Evolutionary conservation across 2,329 filamentous ascomycete species (phyloP).

Genomic region (Ophiostoma quercus): DNA sequence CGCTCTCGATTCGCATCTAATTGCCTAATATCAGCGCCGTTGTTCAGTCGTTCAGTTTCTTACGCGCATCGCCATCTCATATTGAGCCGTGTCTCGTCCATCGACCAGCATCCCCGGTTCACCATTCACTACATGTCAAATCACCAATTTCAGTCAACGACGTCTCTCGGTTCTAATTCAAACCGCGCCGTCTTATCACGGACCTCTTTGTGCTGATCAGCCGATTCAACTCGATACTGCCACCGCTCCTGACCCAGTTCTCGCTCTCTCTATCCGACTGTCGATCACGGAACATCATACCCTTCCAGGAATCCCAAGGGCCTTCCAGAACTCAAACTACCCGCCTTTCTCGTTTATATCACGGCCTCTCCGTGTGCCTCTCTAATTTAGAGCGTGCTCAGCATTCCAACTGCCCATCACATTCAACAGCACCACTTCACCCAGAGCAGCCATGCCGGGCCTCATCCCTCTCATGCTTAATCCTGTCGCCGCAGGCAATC

Average conservation of each 20-base stretch:
- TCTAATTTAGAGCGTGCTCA: background rate
- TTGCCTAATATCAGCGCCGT: background rate
- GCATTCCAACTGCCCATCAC: background rate
- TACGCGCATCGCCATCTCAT: background rate
- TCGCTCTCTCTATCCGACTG: background rate
- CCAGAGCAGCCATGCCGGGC: constrained; percentile 25
- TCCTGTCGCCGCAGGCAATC: constrained; percentile 22
- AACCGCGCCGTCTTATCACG: background rate
- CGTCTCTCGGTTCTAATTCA: background rate
- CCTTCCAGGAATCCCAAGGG: background rate
- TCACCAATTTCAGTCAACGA: background rate
- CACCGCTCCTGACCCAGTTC: background rate
- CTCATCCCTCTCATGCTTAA: constrained; percentile 29
- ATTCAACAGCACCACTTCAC: background rate
- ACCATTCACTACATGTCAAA: background rate
- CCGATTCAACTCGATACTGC: background rate
- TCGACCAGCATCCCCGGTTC: constrained; percentile 5
- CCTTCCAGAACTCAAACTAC: background rate
- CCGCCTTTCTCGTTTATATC: background rate
- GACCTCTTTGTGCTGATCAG: background rate
- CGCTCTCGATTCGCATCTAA: background rate
- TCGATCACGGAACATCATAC: constrained; percentile 3
- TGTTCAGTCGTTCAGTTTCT: background rate
- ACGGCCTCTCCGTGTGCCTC: background rate
- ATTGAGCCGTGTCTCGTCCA: background rate